Evolutionary conservation across 1,284 basidiomycete genomes (phyloP).

Genomic region (Ustilago loliicola): DNA sequence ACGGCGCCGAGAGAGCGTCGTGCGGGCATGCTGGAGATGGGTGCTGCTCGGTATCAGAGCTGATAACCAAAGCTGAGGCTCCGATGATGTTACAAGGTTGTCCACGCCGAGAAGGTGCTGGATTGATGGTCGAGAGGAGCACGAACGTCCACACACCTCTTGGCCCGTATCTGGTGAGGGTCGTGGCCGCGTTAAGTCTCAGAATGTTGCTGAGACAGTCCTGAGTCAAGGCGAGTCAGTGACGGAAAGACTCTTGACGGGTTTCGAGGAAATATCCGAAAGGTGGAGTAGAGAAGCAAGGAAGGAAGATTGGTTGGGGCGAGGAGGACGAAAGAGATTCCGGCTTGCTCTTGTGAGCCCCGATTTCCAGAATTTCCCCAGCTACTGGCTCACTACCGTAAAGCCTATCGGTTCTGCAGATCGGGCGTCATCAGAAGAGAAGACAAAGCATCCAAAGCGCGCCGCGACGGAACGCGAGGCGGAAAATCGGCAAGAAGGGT

Average conservation of each 20-base stretch:
- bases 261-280: too few species aligned
- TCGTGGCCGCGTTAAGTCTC: too few species aligned
- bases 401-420: neutral
- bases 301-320: conserved; percentile 4
- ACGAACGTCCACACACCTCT: neutral
- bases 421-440: conserved; percentile 14
- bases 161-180: too few species aligned
- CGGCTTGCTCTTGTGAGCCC: conserved; percentile 9
- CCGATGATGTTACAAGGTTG: neutral
- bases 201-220: too few species aligned
- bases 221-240: too few species aligned
- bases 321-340: conserved; percentile 21
- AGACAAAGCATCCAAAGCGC: conserved; percentile 1
- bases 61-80: neutral
- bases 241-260: too few species aligned
- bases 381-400: neutral
- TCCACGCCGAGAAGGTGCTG: neutral
- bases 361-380: conserved; percentile 15
- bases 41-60: neutral
- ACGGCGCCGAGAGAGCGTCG: conserved; percentile 39
- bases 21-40: conserved; percentile 25
- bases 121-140: neutral
- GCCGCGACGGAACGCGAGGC: conserved; percentile 11
- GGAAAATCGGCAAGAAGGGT: neutral
- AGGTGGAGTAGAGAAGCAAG: conserved; percentile 24